Percentiles rank a stretch among this genome's conserved stretches.
phyloP scores from a whole-genome alignment of 768 basidiomycete species.

The Boletales sp. region DNA sequence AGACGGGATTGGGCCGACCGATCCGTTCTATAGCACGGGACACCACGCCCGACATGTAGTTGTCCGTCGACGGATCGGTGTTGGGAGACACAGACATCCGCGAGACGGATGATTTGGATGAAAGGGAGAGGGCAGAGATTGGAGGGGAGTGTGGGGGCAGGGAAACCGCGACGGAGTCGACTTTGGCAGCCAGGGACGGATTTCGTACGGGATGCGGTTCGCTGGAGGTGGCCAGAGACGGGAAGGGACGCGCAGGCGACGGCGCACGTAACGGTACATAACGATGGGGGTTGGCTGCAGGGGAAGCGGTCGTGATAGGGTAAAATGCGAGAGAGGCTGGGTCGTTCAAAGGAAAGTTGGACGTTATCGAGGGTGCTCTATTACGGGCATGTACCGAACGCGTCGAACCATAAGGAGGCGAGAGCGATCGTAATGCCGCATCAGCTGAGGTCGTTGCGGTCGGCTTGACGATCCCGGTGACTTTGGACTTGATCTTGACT shows the following conservation, averaged over 20 bases:
- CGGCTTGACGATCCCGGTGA: conserved; percentile 46
- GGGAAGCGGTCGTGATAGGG: conserved; percentile 52
- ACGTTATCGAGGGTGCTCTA: conserved; percentile 29
- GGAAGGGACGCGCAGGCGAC: conserved; percentile 32
- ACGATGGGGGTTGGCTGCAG: conserved; percentile 60
- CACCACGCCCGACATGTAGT: conserved; percentile 39
- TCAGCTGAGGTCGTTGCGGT: conserved; percentile 12
- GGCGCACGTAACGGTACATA: conserved; percentile 37
- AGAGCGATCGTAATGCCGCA: conserved; percentile 40
- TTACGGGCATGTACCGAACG: conserved; percentile 26
- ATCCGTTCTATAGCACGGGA: conserved; percentile 36
- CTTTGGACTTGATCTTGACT: conserved; percentile 59
- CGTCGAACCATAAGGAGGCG: conserved; percentile 30
- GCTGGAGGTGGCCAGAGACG: conserved; percentile 24
- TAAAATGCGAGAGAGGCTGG: conserved; percentile 37
- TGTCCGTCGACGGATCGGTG: conserved; percentile 36
- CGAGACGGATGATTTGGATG: conserved; percentile 71
- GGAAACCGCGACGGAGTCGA: conserved; percentile 57
- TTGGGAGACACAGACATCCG: conserved; percentile 44
- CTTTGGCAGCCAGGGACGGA: conserved; percentile 27
- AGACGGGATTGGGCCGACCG: conserved; percentile 6
- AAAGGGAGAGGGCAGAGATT: conserved; percentile 66
- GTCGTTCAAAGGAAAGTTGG: conserved; percentile 24
- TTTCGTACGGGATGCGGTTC: conserved; percentile 17
- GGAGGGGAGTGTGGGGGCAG: conserved; percentile 70